A percentile compares a stretch with the other conserved stretches of the same genome.
Evolutionary conservation across 192 early-diverging fungal species (phyloP).

Genomic region (Geranomyces michiganensis): DNA sequence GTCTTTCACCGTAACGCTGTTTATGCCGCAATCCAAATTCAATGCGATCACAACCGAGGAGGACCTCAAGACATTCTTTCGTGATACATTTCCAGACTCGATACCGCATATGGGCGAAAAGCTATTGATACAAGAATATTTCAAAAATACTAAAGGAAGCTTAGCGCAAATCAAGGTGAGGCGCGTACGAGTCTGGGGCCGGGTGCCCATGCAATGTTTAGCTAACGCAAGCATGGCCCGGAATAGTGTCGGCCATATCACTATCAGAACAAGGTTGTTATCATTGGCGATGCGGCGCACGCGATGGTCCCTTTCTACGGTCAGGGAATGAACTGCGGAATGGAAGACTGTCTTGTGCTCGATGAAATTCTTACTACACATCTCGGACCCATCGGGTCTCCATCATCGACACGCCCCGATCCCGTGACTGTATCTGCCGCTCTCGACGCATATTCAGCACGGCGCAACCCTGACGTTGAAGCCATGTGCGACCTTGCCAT

Average conservation of each 20-base stretch:
- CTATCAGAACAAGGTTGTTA: constrained; percentile 72
- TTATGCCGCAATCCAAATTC: constrained; percentile 91
- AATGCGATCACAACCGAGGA: constrained; percentile 65
- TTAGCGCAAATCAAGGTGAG: constrained; percentile 78
- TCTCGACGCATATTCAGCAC: constrained; percentile 72
- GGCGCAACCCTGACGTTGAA: constrained; percentile 73
- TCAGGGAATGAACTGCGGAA: constrained; percentile 97
- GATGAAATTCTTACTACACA: constrained; percentile 53
- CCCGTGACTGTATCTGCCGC: constrained; percentile 51
- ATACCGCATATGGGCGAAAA: constrained; percentile 77
- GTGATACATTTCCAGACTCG: constrained; percentile 74
- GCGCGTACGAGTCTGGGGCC: too few species aligned
- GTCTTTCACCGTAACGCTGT: constrained; percentile 94
- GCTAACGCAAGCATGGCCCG: neutral
- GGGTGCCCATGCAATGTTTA: too few species aligned
- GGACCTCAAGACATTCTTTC: constrained; percentile 73
- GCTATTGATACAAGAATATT: constrained; percentile 73
- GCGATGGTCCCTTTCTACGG: constrained; percentile 99
- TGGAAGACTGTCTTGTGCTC: constrained; percentile 85
- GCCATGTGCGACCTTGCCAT: constrained; percentile 93
- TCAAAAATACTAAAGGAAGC: constrained; percentile 80
- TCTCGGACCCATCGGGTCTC: constrained; percentile 21
- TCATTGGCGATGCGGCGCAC: constrained; percentile 95
- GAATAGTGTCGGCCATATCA: constrained; percentile 78
- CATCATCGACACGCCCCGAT: neutral